Evolutionary conservation across 176 grass and related monocot genomes (phyloP), one percentile per base, ranked within the genome.

Genomic region (Ensete glaucum): DNA sequence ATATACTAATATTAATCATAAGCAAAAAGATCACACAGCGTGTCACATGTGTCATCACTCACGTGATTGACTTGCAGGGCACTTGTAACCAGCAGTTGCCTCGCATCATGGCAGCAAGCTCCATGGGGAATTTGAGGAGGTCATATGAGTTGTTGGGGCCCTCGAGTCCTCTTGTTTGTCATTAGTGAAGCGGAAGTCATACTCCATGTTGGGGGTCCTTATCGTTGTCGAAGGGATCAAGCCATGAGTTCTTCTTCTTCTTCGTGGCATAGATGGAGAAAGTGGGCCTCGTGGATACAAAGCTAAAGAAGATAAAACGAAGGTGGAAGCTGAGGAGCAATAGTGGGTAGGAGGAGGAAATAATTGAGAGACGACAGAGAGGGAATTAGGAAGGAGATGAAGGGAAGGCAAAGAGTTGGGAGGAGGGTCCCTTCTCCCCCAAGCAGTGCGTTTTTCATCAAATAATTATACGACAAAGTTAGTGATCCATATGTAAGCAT

Each of bases 111-210:
- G 85, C 82, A 1, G 90, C 85, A 62, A 97, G 82, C 87, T 97
- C 93, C 50, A 89, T 83, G 62, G 93, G 93, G 79, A 97, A 97
- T 64, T 83, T 89, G 1, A 97, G 85, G 78, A 93, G 93, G 0
- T 88, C 83, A 70, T 85, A 97, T 0, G 83, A 85, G 82, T 97
- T 97, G 49, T 57, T 16, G 0, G 85, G 85, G 85, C 88, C 82
- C 23, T 78, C 9, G 93, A 90, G 77, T 97, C 93, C 93, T 88
- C 83, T 86, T 97, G 93, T 74, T 97, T 97, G 57, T 90, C 90
- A 2, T 81, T 83, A 1, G 93, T 76, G 75, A 85, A 97, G 50
- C 83, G 72, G 73, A 83, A 86, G 29, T 53, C 59, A 82, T 90
- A 84, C 73, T 90, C 88, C 68, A 90, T 79, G 19, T 88, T 73